These are phyloP conservation scores for Salix arbutifolia DNA, from an alignment of 345 rosid species.

Conservation along the genomic window DNA sequence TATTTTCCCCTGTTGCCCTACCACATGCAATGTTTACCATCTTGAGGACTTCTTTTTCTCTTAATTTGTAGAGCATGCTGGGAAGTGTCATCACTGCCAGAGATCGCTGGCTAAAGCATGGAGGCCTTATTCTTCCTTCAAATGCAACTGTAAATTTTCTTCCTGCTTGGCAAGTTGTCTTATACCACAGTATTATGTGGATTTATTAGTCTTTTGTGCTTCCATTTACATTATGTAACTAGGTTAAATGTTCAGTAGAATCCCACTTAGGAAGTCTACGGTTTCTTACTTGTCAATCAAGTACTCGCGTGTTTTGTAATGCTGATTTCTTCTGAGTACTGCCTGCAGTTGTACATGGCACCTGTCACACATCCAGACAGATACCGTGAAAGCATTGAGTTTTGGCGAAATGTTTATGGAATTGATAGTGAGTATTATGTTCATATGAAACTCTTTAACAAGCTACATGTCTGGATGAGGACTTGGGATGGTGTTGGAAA, in stretches of 20 bases:
- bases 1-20: too few species aligned
- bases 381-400: slow-evolving; percentile 85
- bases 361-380: slow-evolving; percentile 92
- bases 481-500: slow-evolving; percentile 4
- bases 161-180: neutral
- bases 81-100: slow-evolving; percentile 97
- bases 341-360: slow-evolving; percentile 84
- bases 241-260: neutral
- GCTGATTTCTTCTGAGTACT: slow-evolving; percentile 23
- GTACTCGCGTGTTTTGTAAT: neutral
- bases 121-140: slow-evolving; percentile 96
- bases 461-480: neutral
- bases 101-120: slow-evolving; percentile 89
- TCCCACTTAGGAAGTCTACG: neutral
- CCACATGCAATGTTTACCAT: neutral
- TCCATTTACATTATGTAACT: neutral
- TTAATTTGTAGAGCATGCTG: slow-evolving; percentile 73
- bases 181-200: neutral
- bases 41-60: neutral
- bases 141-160: slow-evolving; percentile 58
- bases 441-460: neutral
- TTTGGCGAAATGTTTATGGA: slow-evolving; percentile 97
- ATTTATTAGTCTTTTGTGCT: neutral
- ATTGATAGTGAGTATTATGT: slow-evolving; percentile 79
- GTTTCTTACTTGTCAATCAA: neutral